A percentile compares a stretch with the other conserved stretches of the same genome.
phyloP scores from a whole-genome alignment of 75 land plant species.

The Pseudotsuga menziesii region DNA sequence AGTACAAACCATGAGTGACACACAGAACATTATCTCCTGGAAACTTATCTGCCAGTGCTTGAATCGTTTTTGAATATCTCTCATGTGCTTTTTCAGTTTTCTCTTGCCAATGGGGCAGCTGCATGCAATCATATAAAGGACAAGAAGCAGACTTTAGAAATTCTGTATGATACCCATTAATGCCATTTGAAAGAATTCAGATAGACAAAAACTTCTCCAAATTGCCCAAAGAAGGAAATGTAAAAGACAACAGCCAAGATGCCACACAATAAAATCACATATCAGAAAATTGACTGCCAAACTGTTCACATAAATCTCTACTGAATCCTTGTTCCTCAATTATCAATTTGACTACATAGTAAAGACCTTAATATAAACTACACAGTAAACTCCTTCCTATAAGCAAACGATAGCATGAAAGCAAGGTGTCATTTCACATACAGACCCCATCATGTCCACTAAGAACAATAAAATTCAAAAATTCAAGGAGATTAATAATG shows the following conservation, averaged over 20 bases:
- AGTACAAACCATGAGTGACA: slow-evolving; percentile 55
- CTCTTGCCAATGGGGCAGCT: slow-evolving; percentile 67
- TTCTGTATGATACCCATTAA: background rate
- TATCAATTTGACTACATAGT: background rate
- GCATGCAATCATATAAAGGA: slow-evolving; percentile 3
- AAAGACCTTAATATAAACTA: background rate
- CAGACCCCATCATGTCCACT: background rate
- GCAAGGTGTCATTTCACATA: background rate
- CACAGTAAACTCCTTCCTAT: background rate
- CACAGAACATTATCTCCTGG: slow-evolving; percentile 56
- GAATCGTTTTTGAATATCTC: slow-evolving; percentile 32
- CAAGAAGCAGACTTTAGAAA: background rate
- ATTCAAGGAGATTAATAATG: background rate
- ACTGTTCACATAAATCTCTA: background rate
- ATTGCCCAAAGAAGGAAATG: too few relatives aligned
- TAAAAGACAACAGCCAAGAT: background rate
- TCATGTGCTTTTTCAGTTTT: slow-evolving; percentile 16
- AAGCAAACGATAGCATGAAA: background rate
- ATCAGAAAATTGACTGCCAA: background rate
- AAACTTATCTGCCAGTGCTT: slow-evolving; percentile 57
- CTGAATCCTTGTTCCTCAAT: background rate
- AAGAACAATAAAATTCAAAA: background rate
- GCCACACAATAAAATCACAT: background rate
- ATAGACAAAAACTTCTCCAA: background rate
- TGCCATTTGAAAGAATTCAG: background rate